phyloP scores from a whole-genome alignment of 306 rosid genomes.

The Medicago lupulina region DNA sequence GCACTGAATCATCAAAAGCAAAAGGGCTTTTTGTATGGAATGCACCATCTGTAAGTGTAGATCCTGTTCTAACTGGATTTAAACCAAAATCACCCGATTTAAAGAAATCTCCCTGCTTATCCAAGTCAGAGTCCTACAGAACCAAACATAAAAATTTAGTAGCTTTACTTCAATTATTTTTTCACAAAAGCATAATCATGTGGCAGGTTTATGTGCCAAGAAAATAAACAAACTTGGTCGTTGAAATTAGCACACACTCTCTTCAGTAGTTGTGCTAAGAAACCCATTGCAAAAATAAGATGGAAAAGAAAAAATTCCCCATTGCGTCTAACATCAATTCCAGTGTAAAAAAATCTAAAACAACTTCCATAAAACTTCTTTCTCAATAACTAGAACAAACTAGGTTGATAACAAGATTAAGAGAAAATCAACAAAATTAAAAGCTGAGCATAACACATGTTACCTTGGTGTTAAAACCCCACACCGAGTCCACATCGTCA shows the following conservation, averaged over 20 bases:
- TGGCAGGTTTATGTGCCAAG: conserved; percentile 19
- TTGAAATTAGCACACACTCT: conserved; percentile 31
- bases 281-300: conserved; percentile 35
- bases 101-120: conserved; percentile 68
- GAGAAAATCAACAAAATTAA: conserved; percentile 7
- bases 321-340: conserved; percentile 27
- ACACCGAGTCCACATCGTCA: conserved; percentile 85
- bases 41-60: conserved; percentile 57
- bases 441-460: conserved; percentile 33
- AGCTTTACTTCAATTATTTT: conserved; percentile 8
- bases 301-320: background rate
- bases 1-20: conserved; percentile 90
- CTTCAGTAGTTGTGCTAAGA: conserved; percentile 6
- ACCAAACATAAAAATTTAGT: conserved; percentile 38
- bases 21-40: conserved; percentile 77
- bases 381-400: conserved; percentile 21
- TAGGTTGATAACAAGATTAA: conserved; percentile 12
- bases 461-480: conserved; percentile 91
- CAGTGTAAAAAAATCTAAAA: conserved; percentile 3
- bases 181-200: conserved; percentile 12
- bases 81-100: conserved; percentile 72
- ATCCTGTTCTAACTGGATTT: conserved; percentile 74
- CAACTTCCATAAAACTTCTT: conserved; percentile 18
- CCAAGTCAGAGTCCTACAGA: conserved; percentile 69
- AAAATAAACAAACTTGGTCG: conserved; percentile 40